Base-by-base conservation (phyloP, 208 protist species). In the Crithidia expoeki region DNA sequence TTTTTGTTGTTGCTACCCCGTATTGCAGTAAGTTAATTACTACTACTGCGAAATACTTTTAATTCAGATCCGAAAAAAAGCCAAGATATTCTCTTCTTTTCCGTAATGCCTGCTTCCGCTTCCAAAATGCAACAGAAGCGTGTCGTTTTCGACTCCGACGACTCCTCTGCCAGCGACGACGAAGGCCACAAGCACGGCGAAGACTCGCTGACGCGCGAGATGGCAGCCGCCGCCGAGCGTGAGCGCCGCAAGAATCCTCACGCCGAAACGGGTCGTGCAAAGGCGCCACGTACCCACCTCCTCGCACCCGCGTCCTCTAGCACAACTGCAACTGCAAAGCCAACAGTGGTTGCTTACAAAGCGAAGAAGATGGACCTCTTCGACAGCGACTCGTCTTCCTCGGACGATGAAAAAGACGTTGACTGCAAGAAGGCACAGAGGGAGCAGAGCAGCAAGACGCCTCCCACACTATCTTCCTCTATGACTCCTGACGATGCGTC, bases 161-260 rank as follows among this genome's bases (percentile, higher is more conserved):
- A 68, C 53, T 75, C 76, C 30, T 67, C 68, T 16, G 61, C 60
- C 9, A 68, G 65, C 53, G 60, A 81, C 58, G 46, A 61, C n/a
- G 73, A 74, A 49, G 47, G 64, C 7, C 17, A 44, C 32, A 36
- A 50, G 19, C 30, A 19, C 10, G 61, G 65, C 7, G 70, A 53
- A 4, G 59, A 74, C 50, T 25, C 56, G 19, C 78, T 95, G 38
- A 76, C 67, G 4, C 68, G 70, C 28, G 83, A 89, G 42, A 79
- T 95, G 69, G 75, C 78, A 9, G 56, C 63, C 6, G 88, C 88
- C 2, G 80, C 73, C 4, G 71, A 76, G 40, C 68, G 82, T 4
- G 80, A 91, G 67, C 57, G 64, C 23, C 68, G 76, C 28, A 84
- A 79, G 42, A 92, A 96, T 61, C 91, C 88, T 0, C 91, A 96